Evolutionary conservation across 2,329 filamentous ascomycete genomes (phyloP).

Genomic region (Bretziella fagacearum): DNA sequence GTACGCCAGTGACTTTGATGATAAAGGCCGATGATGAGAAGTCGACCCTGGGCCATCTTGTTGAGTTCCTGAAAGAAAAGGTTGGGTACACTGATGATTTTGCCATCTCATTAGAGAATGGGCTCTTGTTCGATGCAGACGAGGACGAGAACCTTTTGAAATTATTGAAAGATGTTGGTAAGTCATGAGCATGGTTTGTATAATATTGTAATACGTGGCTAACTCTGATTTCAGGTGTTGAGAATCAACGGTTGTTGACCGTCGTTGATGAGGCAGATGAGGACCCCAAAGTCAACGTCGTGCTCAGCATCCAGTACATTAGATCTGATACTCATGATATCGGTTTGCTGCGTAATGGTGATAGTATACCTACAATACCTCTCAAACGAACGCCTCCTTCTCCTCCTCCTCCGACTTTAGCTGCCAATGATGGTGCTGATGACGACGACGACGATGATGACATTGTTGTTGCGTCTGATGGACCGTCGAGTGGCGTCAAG

Average conservation of each 20-base stretch:
- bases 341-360: too few species aligned
- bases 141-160: conserved; percentile 72
- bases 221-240: conserved; percentile 36
- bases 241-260: conserved; percentile 58
- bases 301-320: conserved; percentile 47
- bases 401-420: too few species aligned
- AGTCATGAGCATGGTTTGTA: conserved; percentile 14
- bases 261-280: conserved; percentile 70
- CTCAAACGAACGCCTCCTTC: too few species aligned
- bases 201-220: conserved; percentile 13
- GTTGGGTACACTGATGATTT: conserved; percentile 71
- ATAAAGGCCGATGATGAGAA: conserved; percentile 46
- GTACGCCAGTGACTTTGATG: conserved; percentile 53
- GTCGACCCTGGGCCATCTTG: conserved; percentile 63
- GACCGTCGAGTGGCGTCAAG: conserved; percentile 24
- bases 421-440: too few species aligned
- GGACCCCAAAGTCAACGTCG: conserved; percentile 59
- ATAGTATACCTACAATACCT: conserved; percentile 21
- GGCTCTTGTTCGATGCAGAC: conserved; percentile 77
- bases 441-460: conserved; percentile 26
- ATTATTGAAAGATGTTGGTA: conserved; percentile 60
- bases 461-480: conserved; percentile 1
- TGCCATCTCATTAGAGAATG: conserved; percentile 54
- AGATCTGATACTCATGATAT: too few species aligned
- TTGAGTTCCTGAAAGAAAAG: conserved; percentile 54